A percentile compares a stretch with the other conserved stretches of the same genome.
Conservation (phyloP, 768 basidiomycete species). For the Royoungia palumana region DNA sequence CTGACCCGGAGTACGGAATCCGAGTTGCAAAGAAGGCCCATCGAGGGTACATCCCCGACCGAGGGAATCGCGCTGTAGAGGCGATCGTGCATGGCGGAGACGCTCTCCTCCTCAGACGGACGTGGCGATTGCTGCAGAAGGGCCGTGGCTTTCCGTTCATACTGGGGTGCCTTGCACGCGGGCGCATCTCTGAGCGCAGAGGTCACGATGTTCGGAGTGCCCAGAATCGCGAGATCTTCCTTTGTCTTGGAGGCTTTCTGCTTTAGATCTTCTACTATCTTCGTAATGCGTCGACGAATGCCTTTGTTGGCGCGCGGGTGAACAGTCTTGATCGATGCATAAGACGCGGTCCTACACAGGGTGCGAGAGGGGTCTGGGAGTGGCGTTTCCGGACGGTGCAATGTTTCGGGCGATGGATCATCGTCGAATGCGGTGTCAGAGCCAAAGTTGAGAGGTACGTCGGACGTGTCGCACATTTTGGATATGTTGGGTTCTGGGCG, state of each 20-base stretch:
- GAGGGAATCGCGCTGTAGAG: constrained; percentile 5
- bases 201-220: neutral
- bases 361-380: constrained; percentile 1
- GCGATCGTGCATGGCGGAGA: neutral
- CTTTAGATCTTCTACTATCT: constrained; percentile 10
- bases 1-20: neutral
- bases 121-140: neutral
- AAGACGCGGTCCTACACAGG: constrained; percentile 19
- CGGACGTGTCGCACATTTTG: constrained; percentile 1
- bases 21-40: neutral
- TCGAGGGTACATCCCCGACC: neutral
- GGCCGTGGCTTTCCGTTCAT: neutral
- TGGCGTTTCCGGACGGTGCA: constrained; percentile 1
- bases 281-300: constrained; percentile 13
- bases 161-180: neutral
- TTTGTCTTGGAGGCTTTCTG: constrained; percentile 2
- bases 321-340: constrained; percentile 16
- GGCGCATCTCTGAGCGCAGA: neutral
- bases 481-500: neutral
- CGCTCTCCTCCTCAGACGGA: neutral
- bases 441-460: neutral
- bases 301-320: constrained; percentile 4
- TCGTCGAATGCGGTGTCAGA: neutral
- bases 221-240: neutral
- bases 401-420: neutral